Evolutionary conservation across 768 basidiomycete genomes (phyloP).

Genomic region (Termitomyces sp.): DNA sequence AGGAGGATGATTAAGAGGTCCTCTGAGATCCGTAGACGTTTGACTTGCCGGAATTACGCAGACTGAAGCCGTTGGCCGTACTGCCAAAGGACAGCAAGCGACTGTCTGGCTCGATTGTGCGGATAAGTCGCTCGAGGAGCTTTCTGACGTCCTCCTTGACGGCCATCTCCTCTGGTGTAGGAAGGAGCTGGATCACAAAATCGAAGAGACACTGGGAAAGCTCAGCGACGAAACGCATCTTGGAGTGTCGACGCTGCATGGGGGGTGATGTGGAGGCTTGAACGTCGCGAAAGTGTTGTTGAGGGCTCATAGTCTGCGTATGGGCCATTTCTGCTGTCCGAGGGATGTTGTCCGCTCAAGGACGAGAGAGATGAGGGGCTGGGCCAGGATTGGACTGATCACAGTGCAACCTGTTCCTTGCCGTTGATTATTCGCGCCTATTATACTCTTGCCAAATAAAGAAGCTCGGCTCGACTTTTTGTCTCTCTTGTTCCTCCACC

Average conservation of each 20-base stretch:
- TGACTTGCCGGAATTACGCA: slow-evolving; percentile 82
- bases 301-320: slow-evolving; percentile 34
- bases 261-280: slow-evolving; percentile 24
- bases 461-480: slow-evolving; percentile 7
- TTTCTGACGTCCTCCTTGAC: slow-evolving; percentile 96
- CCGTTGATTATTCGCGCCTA: slow-evolving; percentile 14
- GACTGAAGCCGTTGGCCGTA: slow-evolving; percentile 95
- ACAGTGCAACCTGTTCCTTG: slow-evolving; percentile 13
- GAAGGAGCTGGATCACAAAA: slow-evolving; percentile 89
- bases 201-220: slow-evolving; percentile 90
- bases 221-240: slow-evolving; percentile 68
- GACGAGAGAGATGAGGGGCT: slow-evolving; percentile 15
- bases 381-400: slow-evolving; percentile 18
- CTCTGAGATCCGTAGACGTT: neutral
- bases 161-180: slow-evolving; percentile 83
- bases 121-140: slow-evolving; percentile 90
- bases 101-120: slow-evolving; percentile 90
- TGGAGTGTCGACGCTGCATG: slow-evolving; percentile 36
- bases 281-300: slow-evolving; percentile 30
- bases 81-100: slow-evolving; percentile 92
- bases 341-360: slow-evolving; percentile 10
- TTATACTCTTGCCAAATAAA: slow-evolving; percentile 20
- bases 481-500: slow-evolving; percentile 1
- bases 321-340: slow-evolving; percentile 30
- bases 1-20: neutral